A percentile compares a stretch with the other conserved stretches of the same genome.
phyloP scores from a whole-genome alignment of 2,329 filamentous ascomycete genomes.

The Thelonectria discophora region DNA sequence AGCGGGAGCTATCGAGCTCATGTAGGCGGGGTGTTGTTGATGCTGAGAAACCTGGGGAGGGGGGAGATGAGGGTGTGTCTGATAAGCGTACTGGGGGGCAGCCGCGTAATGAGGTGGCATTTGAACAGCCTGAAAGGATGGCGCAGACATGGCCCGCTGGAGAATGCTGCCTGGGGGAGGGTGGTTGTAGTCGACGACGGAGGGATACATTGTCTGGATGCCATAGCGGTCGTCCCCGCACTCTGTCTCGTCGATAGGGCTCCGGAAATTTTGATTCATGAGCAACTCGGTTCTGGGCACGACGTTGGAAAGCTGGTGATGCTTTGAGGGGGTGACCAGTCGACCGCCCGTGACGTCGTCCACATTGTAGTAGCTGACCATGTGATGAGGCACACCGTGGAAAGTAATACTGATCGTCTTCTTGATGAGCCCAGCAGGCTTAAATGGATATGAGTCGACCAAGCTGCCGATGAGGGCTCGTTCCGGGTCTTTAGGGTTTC shows the following conservation, averaged over 20 bases:
- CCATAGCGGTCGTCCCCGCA: conserved; percentile 19
- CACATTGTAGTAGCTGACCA: conserved; percentile 89
- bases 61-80: conserved; percentile 11
- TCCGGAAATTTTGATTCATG: conserved; percentile 71
- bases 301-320: conserved; percentile 51
- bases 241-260: conserved; percentile 70
- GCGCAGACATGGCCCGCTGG: conserved; percentile 41
- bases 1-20: conserved; percentile 27
- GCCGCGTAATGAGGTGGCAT: conserved; percentile 13
- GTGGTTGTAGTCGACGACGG: conserved; percentile 23
- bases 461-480: conserved; percentile 76
- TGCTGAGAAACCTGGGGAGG: conserved; percentile 20
- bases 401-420: conserved; percentile 88
- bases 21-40: conserved; percentile 16
- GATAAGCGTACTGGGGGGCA: conserved; percentile 24
- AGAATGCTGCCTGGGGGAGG: conserved; percentile 27
- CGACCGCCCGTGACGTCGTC: conserved; percentile 75
- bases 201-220: conserved; percentile 24
- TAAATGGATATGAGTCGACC: conserved; percentile 91
- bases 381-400: conserved; percentile 78
- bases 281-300: conserved; percentile 66
- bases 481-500: conserved; percentile 44
- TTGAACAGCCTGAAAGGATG: conserved; percentile 33
- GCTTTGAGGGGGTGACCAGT: conserved; percentile 66
- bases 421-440: conserved; percentile 83